phyloP scores from a whole-genome alignment of 306 rosid species.

The Datisca glomerata region DNA sequence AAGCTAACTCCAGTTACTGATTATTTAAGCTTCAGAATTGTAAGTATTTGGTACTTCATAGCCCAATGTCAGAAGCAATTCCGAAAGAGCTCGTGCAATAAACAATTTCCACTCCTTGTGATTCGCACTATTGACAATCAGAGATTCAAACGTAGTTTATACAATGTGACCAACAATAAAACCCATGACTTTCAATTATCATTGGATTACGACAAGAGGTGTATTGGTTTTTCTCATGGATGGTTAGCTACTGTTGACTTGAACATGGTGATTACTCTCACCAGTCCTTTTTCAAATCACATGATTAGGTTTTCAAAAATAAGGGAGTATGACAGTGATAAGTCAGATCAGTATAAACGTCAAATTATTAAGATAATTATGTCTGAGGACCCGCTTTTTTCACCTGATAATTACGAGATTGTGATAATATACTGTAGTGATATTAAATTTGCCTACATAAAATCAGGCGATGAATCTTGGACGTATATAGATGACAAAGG shows the following conservation, averaged over 20 bases:
- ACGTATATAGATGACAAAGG: not conserved
- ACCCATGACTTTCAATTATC: not conserved
- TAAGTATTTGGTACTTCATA: too few relatives aligned
- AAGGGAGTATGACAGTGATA: not conserved
- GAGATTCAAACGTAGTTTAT: not conserved
- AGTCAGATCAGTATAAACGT: not conserved
- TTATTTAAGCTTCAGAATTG: too few relatives aligned
- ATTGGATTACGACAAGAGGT: not conserved
- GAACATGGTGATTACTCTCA: too few relatives aligned
- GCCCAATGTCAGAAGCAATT: too few relatives aligned
- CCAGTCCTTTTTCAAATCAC: not conserved
- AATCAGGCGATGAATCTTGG: not conserved
- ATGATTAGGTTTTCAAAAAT: not conserved
- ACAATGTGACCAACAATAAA: not conserved
- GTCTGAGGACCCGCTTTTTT: not conserved
- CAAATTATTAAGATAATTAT: not conserved
- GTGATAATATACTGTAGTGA: not conserved
- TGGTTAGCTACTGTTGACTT: slow-evolving; percentile 2
- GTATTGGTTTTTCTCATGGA: not conserved
- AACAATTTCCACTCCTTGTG: not conserved
- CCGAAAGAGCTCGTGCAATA: too few relatives aligned
- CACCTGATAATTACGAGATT: not conserved
- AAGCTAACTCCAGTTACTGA: too few relatives aligned
- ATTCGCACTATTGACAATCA: too few relatives aligned
- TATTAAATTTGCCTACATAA: not conserved